Percentiles rank a stretch among this genome's conserved stretches.
phyloP scores from a whole-genome alignment of 202 grass and related monocot species.

The Elaeis oleifera region DNA sequence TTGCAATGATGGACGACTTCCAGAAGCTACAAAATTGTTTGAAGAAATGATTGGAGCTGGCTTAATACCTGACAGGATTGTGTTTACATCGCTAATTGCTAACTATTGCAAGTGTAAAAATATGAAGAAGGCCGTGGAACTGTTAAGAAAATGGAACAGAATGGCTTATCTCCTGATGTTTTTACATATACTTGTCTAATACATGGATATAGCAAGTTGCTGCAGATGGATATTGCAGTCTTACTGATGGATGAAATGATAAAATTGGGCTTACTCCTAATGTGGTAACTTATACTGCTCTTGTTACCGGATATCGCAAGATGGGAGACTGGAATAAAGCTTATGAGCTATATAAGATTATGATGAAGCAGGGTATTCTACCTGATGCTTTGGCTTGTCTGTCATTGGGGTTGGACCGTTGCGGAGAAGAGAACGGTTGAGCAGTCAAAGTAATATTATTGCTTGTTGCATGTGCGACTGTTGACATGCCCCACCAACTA shows the following conservation, averaged over 20 bases:
- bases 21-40: slow-evolving; percentile 12
- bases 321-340: slow-evolving; percentile 17
- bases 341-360: slow-evolving; percentile 5
- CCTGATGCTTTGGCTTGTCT: too few relatives aligned
- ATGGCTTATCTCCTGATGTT: slow-evolving; percentile 8
- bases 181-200: slow-evolving; percentile 13
- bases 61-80: slow-evolving; percentile 13
- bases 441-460: too few relatives aligned
- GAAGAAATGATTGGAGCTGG: background rate
- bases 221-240: slow-evolving; percentile 8
- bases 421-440: too few relatives aligned
- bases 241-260: slow-evolving; percentile 13
- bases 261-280: slow-evolving; percentile 11
- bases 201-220: slow-evolving; percentile 12
- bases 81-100: slow-evolving; percentile 10
- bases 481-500: too few relatives aligned
- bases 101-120: slow-evolving; percentile 5
- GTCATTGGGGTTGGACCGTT: too few relatives aligned
- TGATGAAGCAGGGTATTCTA: slow-evolving; percentile 13
- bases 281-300: slow-evolving; percentile 9
- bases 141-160: slow-evolving; percentile 10
- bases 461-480: too few relatives aligned
- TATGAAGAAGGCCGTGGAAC: slow-evolving; percentile 9
- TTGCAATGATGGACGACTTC: slow-evolving; percentile 1
- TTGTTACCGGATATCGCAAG: slow-evolving; percentile 11